These are phyloP conservation scores for Misopates orontium DNA, from an alignment of 257 asterid genomes.

Conservation along the genomic window DNA sequence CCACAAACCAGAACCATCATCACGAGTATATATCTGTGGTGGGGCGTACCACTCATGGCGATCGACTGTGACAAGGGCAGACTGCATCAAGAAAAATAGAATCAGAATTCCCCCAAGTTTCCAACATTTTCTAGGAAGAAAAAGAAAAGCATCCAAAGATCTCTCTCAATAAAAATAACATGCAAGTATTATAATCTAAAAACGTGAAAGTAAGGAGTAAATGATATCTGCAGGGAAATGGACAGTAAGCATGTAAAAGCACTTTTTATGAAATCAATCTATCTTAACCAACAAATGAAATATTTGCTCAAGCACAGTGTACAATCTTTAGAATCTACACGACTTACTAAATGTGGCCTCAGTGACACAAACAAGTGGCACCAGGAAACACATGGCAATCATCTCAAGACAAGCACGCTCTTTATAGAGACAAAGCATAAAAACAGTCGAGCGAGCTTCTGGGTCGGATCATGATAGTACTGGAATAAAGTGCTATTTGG, in stretches of 20 bases:
- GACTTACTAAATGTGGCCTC: too few species aligned
- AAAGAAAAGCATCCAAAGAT: neutral
- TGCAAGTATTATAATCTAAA: neutral
- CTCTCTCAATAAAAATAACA: neutral
- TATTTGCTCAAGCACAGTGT: neutral
- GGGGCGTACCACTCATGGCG: conserved; percentile 99
- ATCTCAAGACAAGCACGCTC: too few species aligned
- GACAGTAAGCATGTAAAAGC: conserved; percentile 2
- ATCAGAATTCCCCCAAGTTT: conserved; percentile 9
- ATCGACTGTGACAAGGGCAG: conserved; percentile 94
- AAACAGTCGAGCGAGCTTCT: too few species aligned
- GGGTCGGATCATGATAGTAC: too few species aligned
- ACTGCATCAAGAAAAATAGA: conserved; percentile 54
- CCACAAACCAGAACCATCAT: conserved; percentile 93
- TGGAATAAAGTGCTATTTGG: too few species aligned
- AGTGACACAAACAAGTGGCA: too few species aligned
- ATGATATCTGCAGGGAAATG: conserved; percentile 1
- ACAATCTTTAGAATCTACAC: neutral
- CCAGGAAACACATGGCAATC: too few species aligned
- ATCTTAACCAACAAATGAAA: neutral
- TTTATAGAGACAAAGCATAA: too few species aligned
- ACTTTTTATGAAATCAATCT: conserved; percentile 9
- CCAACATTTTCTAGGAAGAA: too few species aligned
- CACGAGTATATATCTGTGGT: conserved; percentile 83
- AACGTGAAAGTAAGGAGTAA: neutral